Conservation (phyloP, 1,284 basidiomycete genomes). For the Pseudozyma hubeiensis region DNA sequence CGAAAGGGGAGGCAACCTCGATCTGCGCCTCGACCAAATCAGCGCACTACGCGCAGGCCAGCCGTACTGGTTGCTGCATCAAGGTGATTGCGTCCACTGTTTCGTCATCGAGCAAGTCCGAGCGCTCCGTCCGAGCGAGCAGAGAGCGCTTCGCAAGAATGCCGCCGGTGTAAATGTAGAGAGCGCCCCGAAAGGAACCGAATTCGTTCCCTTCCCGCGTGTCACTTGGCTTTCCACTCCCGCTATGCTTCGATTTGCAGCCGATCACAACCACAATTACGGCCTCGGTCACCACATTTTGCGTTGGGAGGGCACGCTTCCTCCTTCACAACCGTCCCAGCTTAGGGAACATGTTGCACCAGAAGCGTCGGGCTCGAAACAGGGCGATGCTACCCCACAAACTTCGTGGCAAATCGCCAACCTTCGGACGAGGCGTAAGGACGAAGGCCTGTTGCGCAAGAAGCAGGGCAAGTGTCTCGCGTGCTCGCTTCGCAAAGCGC, state of each 20-base stretch:
- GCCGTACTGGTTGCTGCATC: constrained; percentile 49
- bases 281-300: constrained; percentile 44
- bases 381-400: neutral
- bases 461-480: constrained; percentile 47
- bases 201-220: constrained; percentile 23
- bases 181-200: constrained; percentile 2
- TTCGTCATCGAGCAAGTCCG: constrained; percentile 42
- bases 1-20: constrained; percentile 20
- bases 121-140: constrained; percentile 35
- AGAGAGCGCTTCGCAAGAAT: constrained; percentile 1
- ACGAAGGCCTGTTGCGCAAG: constrained; percentile 30
- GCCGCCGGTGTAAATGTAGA: constrained; percentile 1
- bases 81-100: constrained; percentile 43
- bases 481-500: constrained; percentile 41
- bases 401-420: constrained; percentile 17
- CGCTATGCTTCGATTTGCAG: constrained; percentile 42
- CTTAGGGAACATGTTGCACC: neutral
- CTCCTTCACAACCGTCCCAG: neutral
- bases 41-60: constrained; percentile 23
- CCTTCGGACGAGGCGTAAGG: constrained; percentile 20
- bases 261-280: constrained; percentile 32
- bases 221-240: constrained; percentile 40
- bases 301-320: constrained; percentile 18
- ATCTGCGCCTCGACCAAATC: constrained; percentile 25
- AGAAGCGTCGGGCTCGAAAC: neutral